Evolutionary conservation across 371 early-diverging fungal genomes (phyloP).

Genomic region (Ordospora colligata): DNA sequence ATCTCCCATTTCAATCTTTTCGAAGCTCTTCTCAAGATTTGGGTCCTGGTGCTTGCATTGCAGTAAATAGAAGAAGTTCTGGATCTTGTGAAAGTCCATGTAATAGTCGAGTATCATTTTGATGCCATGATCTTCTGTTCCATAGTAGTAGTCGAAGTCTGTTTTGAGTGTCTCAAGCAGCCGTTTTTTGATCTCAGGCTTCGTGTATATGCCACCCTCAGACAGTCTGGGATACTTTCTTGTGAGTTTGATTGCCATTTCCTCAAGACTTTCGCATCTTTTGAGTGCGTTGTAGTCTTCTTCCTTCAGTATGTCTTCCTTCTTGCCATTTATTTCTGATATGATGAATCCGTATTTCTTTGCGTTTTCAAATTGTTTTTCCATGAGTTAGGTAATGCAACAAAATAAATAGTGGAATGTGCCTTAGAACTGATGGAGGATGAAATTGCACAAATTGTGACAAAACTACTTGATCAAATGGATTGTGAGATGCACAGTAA

Average conservation of each 20-base stretch:
- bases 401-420: neutral
- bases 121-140: neutral
- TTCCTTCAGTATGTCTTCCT: constrained; percentile 36
- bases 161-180: constrained; percentile 28
- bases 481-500: neutral
- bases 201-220: constrained; percentile 26
- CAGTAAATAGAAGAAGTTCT: constrained; percentile 55
- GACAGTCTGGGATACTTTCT: constrained; percentile 26
- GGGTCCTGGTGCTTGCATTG: constrained; percentile 35
- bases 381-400: neutral
- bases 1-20: constrained; percentile 53
- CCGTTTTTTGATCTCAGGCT: constrained; percentile 26
- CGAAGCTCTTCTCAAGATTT: constrained; percentile 20
- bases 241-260: constrained; percentile 52
- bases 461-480: neutral
- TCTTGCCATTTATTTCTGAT: constrained; percentile 48
- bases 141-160: constrained; percentile 36
- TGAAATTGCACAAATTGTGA: neutral
- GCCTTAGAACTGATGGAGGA: neutral
- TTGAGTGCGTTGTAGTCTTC: constrained; percentile 50
- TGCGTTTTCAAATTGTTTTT: constrained; percentile 12
- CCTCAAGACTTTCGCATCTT: constrained; percentile 49
- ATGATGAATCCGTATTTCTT: constrained; percentile 30
- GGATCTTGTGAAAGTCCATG: constrained; percentile 48
- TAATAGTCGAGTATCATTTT: constrained; percentile 45